Conservation (phyloP, 2,329 filamentous ascomycete species). For the Penicillium sp. region DNA sequence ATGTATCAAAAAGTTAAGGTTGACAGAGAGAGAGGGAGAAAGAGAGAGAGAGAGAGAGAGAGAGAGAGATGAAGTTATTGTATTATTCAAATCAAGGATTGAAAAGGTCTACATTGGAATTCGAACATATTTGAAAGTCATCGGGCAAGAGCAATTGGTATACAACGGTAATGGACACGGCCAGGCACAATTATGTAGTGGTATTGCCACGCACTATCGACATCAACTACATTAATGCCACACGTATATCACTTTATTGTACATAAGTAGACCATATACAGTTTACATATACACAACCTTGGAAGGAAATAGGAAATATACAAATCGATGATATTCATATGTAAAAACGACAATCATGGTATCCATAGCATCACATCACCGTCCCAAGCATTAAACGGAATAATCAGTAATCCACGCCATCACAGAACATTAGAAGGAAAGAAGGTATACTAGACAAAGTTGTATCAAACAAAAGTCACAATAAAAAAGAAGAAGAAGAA, state of each 20-base stretch:
- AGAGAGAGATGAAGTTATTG: not conserved
- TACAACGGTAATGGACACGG: not conserved
- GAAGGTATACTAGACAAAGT: slow-evolving; percentile 11
- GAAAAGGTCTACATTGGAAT: not conserved
- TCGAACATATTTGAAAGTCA: not conserved
- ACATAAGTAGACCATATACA: not conserved
- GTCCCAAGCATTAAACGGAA: slow-evolving; percentile 23
- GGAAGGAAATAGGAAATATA: not conserved
- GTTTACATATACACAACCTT: not conserved
- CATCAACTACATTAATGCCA: not conserved
- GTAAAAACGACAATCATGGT: slow-evolving; percentile 21
- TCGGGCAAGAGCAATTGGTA: not conserved
- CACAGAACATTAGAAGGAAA: slow-evolving; percentile 8
- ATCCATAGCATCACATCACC: slow-evolving; percentile 31
- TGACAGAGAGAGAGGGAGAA: too few relatives aligned
- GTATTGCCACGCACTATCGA: not conserved
- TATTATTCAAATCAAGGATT: not conserved
- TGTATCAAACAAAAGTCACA: slow-evolving; percentile 1
- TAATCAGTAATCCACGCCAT: slow-evolving; percentile 8
- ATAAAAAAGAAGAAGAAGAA: not conserved
- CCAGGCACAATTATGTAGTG: not conserved
- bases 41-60: not conserved
- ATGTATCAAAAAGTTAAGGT: not conserved
- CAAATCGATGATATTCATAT: not conserved
- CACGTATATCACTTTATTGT: not conserved